A percentile compares a stretch with the other conserved stretches of the same genome.
phyloP scores from a whole-genome alignment of 305 asterid genomes.

The Fraxinus sp. region DNA sequence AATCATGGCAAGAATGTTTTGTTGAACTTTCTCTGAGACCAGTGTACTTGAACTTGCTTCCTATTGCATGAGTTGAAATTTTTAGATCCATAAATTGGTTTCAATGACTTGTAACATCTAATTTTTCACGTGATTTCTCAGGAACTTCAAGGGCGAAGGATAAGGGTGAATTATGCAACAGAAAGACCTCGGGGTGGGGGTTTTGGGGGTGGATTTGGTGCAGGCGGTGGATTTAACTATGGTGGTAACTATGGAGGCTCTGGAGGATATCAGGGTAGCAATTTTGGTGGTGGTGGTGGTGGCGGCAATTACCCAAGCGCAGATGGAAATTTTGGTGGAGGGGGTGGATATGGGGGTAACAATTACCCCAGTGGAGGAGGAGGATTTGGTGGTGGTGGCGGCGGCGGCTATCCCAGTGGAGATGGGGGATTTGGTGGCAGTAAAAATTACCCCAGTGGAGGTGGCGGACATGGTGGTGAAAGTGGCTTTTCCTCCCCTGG shows the following conservation, averaged over 20 bases:
- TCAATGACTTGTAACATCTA: not conserved
- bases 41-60: not conserved
- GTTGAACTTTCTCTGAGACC: not conserved
- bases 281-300: constrained; percentile 27
- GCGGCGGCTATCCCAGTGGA: constrained; percentile 9
- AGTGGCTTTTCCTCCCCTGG: constrained; percentile 31
- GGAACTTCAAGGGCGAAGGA: constrained; percentile 80
- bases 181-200: constrained; percentile 62
- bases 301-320: constrained; percentile 17
- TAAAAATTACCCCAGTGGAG: constrained; percentile 7
- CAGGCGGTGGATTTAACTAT: constrained; percentile 35
- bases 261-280: constrained; percentile 37
- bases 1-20: not conserved
- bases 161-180: constrained; percentile 79
- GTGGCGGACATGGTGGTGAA: constrained; percentile 20
- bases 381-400: constrained; percentile 22
- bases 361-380: constrained; percentile 25
- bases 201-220: constrained; percentile 39
- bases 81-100: not conserved
- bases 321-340: constrained; percentile 22
- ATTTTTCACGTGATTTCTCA: constrained; percentile 22
- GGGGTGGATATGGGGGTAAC: constrained; percentile 28
- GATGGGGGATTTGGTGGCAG: constrained; percentile 23
- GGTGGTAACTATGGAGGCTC: constrained; percentile 42
- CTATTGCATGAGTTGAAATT: not conserved